A percentile compares a stretch with the other conserved stretches of the same genome.
phyloP scores from a whole-genome alignment of 257 asterid species.

The Rhazya stricta region DNA sequence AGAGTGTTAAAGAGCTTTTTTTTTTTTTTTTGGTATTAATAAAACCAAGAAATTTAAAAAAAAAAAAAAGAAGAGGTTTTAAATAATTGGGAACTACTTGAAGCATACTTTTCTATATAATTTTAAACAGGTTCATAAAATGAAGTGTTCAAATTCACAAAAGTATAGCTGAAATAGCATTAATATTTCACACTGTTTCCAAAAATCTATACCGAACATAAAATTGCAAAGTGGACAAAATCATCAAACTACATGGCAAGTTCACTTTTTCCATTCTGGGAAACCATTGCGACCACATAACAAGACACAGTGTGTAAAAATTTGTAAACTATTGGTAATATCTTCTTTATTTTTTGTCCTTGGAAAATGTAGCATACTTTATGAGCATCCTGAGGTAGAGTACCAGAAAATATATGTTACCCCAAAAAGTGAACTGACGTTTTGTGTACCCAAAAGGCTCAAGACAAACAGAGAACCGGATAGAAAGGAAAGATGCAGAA shows the following conservation, averaged over 20 bases:
- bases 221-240: neutral
- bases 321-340: too few relatives aligned
- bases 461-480: neutral
- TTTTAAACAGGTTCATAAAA: too few relatives aligned
- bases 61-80: conserved; percentile 4
- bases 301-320: neutral
- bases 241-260: neutral
- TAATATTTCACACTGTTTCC: too few relatives aligned
- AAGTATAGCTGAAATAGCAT: neutral
- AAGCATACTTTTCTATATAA: neutral
- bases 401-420: neutral
- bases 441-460: neutral
- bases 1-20: conserved; percentile 37
- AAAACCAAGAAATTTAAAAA: neutral
- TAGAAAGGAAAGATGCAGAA: neutral
- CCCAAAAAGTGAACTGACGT: neutral
- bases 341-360: neutral
- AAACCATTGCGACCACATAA: neutral
- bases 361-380: neutral
- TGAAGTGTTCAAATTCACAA: neutral
- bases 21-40: too few relatives aligned
- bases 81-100: neutral
- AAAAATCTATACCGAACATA: neutral
- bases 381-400: neutral
- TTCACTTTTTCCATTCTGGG: neutral